Percentiles rank a stretch among this genome's conserved stretches.
phyloP scores from a whole-genome alignment of 2,329 filamentous ascomycete species.

The Chaetomium olivaceum region DNA sequence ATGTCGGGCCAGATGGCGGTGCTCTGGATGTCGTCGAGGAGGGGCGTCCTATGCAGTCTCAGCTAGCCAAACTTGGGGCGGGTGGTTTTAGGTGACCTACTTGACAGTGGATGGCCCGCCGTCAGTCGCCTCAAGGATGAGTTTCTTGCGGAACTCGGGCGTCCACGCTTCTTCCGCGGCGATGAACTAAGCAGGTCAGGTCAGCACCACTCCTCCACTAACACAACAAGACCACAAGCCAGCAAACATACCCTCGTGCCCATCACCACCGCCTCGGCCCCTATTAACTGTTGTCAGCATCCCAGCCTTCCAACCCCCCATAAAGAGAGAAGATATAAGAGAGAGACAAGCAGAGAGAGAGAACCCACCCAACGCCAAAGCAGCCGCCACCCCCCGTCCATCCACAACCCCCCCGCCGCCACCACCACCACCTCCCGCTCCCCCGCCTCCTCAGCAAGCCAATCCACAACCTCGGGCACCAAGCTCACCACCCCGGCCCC shows the following conservation, averaged over 20 bases:
- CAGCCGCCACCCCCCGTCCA: constrained; percentile 56
- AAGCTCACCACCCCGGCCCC: constrained; percentile 58
- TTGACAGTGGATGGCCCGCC: constrained; percentile 50
- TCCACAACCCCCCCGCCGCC: constrained; percentile 62
- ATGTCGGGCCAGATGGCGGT: constrained; percentile 44
- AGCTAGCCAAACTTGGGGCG: not conserved
- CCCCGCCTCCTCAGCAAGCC: constrained; percentile 42
- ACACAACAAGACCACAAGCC: not conserved
- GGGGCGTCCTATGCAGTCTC: constrained; percentile 35
- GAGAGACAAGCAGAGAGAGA: not conserved
- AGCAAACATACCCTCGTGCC: constrained; percentile 40
- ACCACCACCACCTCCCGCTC: constrained; percentile 46
- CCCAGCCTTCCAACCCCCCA: not conserved
- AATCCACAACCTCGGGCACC: constrained; percentile 58
- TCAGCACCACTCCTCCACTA: not conserved
- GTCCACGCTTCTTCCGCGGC: constrained; percentile 47
- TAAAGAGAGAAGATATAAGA: too few species aligned
- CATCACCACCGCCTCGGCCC: constrained; percentile 48
- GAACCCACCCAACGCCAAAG: constrained; percentile 53
- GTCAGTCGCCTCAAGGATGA: constrained; percentile 45
- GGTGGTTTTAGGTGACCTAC: constrained; percentile 31
- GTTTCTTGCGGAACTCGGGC: constrained; percentile 43
- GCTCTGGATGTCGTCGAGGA: constrained; percentile 46
- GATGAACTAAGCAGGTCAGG: constrained; percentile 41
- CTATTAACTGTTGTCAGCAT: constrained; percentile 31